Percentiles rank a stretch among this genome's conserved stretches.
Evolutionary conservation across 345 rosid species (phyloP).

Genomic region (Kernera saxatilis): DNA sequence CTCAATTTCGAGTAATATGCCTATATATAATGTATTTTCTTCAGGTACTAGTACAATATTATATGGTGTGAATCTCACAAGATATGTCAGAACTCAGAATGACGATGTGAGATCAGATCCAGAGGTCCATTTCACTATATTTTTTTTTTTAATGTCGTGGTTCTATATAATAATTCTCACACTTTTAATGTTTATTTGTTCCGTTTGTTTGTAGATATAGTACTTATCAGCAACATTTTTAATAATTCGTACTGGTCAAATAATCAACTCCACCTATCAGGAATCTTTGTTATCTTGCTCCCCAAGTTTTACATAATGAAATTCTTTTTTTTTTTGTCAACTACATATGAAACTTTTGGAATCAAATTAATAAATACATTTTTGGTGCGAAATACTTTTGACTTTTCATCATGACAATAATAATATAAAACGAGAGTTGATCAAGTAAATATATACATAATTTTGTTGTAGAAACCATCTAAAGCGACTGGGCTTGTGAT

Average conservation of each 20-base stretch:
- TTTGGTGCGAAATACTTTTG: background rate
- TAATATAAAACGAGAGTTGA: slow-evolving; percentile 4
- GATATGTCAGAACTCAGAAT: slow-evolving; percentile 25
- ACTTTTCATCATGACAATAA: slow-evolving; percentile 1
- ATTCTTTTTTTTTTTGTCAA: background rate
- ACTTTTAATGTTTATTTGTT: background rate
- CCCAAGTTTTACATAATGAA: slow-evolving; percentile 2
- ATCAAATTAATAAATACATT: background rate
- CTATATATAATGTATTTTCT: background rate
- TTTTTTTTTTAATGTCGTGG: background rate
- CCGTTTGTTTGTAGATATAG: background rate
- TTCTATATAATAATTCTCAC: background rate
- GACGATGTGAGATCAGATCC: slow-evolving; percentile 13
- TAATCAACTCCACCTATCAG: slow-evolving; percentile 14
- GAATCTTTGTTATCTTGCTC: slow-evolving; percentile 25
- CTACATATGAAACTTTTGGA: background rate
- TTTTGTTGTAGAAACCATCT: too few relatives aligned
- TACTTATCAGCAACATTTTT: background rate
- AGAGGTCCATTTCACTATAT: background rate
- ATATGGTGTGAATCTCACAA: slow-evolving; percentile 15
- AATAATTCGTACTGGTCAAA: slow-evolving; percentile 1
- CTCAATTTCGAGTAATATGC: slow-evolving; percentile 8
- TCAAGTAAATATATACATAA: slow-evolving; percentile 9
- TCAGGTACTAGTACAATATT: background rate
- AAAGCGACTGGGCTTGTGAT: too few relatives aligned